Conservation (phyloP, 73 alveolate genomes). For the Stentor coeruleus region DNA sequence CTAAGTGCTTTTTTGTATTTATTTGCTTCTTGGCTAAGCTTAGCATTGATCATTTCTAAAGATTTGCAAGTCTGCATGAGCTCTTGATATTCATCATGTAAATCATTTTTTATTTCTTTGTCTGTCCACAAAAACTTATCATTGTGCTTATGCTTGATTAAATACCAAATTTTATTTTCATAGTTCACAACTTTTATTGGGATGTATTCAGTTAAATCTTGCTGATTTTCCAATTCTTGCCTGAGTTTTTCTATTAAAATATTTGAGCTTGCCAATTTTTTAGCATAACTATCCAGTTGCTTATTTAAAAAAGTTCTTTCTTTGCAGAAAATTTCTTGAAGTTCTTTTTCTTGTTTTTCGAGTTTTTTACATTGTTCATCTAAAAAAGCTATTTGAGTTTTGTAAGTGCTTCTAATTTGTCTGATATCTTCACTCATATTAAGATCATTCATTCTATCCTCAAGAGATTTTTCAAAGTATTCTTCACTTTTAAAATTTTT, state of each 20-base stretch:
- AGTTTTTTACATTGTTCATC: background rate
- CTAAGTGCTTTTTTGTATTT: too few species aligned
- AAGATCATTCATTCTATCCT: too few species aligned
- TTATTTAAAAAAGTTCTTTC: background rate
- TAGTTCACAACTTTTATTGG: background rate
- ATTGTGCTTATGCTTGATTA: background rate
- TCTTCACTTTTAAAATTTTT: too few species aligned
- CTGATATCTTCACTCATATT: too few species aligned
- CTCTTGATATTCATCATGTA: background rate
- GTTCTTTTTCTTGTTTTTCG: background rate
- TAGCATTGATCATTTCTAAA: background rate
- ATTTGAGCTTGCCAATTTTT: background rate
- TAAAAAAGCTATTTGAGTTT: background rate
- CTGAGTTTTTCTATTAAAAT: background rate
- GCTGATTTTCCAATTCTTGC: background rate
- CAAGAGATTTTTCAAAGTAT: too few species aligned
- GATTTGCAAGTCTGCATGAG: background rate
- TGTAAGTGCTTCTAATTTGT: too few species aligned
- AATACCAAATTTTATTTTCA: background rate
- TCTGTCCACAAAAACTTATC: background rate
- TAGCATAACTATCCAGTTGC: background rate
- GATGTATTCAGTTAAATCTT: background rate
- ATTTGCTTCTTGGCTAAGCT: background rate
- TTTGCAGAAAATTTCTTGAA: background rate
- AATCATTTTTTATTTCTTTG: background rate